phyloP scores from a whole-genome alignment of 2,329 filamentous ascomycete species.

The Exophiala phaeomuriformis region DNA sequence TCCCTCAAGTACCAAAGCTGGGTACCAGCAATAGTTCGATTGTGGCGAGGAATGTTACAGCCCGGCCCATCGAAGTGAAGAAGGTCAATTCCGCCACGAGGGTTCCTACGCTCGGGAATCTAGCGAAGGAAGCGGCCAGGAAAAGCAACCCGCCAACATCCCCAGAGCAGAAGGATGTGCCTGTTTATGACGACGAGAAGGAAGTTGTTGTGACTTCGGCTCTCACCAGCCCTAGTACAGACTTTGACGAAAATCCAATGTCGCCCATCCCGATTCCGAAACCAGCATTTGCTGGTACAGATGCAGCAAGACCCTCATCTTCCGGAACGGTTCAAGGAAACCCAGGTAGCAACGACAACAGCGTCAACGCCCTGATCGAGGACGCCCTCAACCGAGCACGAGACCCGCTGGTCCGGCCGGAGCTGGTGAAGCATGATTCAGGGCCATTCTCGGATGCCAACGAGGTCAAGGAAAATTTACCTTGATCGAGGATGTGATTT shows the following conservation, averaged over 20 bases:
- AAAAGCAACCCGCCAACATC: conserved; percentile 18
- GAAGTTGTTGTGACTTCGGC: conserved; percentile 19
- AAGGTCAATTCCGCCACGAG: conserved; percentile 31
- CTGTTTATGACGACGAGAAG: conserved; percentile 23
- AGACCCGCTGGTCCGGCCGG: conserved; percentile 24
- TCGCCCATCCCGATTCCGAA: conserved; percentile 18
- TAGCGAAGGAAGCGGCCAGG: conserved; percentile 26
- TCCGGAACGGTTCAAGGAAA: conserved; percentile 21
- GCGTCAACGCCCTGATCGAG: conserved; percentile 31
- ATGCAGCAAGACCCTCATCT: conserved; percentile 21
- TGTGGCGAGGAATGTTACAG: conserved; percentile 39
- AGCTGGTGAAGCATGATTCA: conserved; percentile 30
- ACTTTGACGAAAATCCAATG: conserved; percentile 8
- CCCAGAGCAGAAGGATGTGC: conserved; percentile 11
- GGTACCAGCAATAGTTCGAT: conserved; percentile 38
- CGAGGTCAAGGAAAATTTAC: conserved; percentile 32
- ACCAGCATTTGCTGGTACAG: conserved; percentile 18
- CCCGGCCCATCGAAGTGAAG: conserved; percentile 41
- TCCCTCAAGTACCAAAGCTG: conserved; percentile 31
- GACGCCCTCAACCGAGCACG: conserved; percentile 28
- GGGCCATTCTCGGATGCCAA: conserved; percentile 41
- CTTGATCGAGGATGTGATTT: conserved; percentile 17
- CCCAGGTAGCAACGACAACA: conserved; percentile 30
- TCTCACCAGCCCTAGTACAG: conserved; percentile 7
- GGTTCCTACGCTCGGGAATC: conserved; percentile 30